These are phyloP conservation scores for Ogataea glucozyma DNA, from an alignment of 805 yeast genomes.

Conservation along the genomic window DNA sequence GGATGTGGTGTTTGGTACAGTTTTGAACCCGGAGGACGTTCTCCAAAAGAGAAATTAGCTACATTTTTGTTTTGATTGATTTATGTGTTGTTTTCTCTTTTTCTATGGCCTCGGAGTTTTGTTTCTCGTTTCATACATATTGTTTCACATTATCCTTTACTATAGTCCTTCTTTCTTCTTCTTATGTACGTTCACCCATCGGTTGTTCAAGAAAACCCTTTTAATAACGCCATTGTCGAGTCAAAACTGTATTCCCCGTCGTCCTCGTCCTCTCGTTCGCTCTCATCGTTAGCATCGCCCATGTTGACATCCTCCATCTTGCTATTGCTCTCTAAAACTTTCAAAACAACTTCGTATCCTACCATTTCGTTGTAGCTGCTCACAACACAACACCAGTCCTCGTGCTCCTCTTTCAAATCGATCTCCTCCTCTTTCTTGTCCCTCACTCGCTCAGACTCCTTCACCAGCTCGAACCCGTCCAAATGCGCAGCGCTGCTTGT, in stretches of 20 bases:
- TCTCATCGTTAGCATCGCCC: slow-evolving; percentile 6
- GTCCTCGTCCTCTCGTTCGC: slow-evolving; percentile 5
- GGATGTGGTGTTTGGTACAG: slow-evolving; percentile 90
- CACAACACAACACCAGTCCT: slow-evolving; percentile 39
- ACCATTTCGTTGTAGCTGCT: slow-evolving; percentile 9
- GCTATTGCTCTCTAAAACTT: slow-evolving; percentile 12
- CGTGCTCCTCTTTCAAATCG: slow-evolving; percentile 38
- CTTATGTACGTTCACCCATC: not conserved
- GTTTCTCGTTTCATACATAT: slow-evolving; percentile 2
- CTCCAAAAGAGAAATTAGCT: slow-evolving; percentile 41
- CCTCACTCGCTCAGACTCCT: slow-evolving; percentile 14
- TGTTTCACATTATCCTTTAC: not conserved
- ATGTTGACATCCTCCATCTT: not conserved
- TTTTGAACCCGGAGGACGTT: slow-evolving; percentile 51
- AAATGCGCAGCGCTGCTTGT: slow-evolving; percentile 10
- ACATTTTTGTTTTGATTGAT: slow-evolving; percentile 7
- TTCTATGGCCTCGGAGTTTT: slow-evolving; percentile 1
- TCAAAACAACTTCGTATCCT: slow-evolving; percentile 22
- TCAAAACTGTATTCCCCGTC: slow-evolving; percentile 15
- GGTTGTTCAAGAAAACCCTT: slow-evolving; percentile 11
- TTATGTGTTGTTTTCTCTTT: not conserved
- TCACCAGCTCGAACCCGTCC: slow-evolving; percentile 11
- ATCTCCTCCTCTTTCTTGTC: slow-evolving; percentile 25
- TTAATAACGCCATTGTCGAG: slow-evolving; percentile 20
- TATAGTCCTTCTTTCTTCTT: not conserved